Evolutionary conservation across 78 protist species (phyloP).

Genomic region (Paratrimastix pyriformis): DNA sequence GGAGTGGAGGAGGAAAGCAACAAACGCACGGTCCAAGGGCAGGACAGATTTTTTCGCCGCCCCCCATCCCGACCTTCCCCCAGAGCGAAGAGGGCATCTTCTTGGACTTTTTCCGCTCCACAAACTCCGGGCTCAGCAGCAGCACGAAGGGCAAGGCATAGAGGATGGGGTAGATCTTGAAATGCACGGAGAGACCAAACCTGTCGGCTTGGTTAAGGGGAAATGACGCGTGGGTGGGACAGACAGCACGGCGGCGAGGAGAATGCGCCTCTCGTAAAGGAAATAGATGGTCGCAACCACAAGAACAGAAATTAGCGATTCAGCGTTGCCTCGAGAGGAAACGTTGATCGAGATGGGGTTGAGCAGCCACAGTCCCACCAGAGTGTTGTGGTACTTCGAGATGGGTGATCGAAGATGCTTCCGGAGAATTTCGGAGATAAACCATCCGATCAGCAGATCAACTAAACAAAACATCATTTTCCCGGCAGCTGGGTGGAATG

Average conservation of each 20-base stretch:
- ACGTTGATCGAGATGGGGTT: constrained; percentile 76
- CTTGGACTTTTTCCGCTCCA: neutral
- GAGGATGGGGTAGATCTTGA: constrained; percentile 80
- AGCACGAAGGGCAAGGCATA: constrained; percentile 53
- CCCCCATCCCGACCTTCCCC: neutral
- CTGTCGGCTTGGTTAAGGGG: constrained; percentile 15
- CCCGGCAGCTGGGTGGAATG: constrained; percentile 49
- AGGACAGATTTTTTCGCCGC: neutral
- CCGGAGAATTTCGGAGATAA: constrained; percentile 27
- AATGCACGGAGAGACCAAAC: constrained; percentile 75
- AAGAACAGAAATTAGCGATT: constrained; percentile 59
- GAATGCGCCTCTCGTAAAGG: constrained; percentile 11
- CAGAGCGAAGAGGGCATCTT: neutral
- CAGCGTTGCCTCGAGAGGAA: constrained; percentile 89
- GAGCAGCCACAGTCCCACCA: constrained; percentile 53
- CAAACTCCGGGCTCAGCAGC: neutral
- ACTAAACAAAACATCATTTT: constrained; percentile 64
- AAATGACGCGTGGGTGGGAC: neutral
- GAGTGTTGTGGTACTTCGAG: neutral
- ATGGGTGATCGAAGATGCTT: neutral
- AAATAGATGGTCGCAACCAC: constrained; percentile 53
- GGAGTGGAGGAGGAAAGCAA: neutral
- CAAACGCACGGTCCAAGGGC: neutral
- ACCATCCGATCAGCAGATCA: constrained; percentile 58
- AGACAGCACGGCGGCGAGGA: constrained; percentile 24